Conservation (phyloP, 768 basidiomycete species). For the Lactarius psammicola region DNA sequence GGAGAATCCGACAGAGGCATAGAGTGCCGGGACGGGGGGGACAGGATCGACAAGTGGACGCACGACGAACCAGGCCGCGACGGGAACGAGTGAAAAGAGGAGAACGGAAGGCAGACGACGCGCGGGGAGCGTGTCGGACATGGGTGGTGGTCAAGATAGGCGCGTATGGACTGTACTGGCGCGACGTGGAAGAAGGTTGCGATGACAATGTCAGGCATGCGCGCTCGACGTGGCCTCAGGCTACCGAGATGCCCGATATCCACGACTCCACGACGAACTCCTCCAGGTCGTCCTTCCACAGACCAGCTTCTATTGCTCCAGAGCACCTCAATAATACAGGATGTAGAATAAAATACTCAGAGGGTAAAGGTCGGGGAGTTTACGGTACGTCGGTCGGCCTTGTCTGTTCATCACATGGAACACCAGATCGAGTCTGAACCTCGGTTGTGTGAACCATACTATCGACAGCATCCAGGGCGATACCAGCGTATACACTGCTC, state of each 20-base stretch:
- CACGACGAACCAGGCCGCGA: constrained; percentile 70
- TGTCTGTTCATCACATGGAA: not conserved
- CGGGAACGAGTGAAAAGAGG: constrained; percentile 59
- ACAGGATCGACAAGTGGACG: constrained; percentile 68
- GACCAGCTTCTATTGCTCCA: constrained; percentile 3
- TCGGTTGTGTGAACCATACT: not conserved
- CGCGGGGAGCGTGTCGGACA: constrained; percentile 22
- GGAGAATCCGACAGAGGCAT: constrained; percentile 80
- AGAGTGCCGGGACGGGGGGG: constrained; percentile 69
- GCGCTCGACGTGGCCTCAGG: constrained; percentile 9
- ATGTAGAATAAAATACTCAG: constrained; percentile 45
- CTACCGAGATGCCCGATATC: constrained; percentile 21
- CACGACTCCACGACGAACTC: constrained; percentile 13
- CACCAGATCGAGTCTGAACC: not conserved
- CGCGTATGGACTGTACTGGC: not conserved
- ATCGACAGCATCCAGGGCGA: constrained; percentile 46
- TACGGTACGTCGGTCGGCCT: constrained; percentile 47
- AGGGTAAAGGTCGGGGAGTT: constrained; percentile 60
- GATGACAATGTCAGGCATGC: not conserved
- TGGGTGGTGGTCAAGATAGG: constrained; percentile 10
- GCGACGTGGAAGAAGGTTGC: not conserved
- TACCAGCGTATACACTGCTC: constrained; percentile 63
- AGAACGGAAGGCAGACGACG: constrained; percentile 37
- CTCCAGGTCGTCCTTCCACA: constrained; percentile 9
- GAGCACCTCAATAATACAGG: constrained; percentile 34